These are phyloP conservation scores for Cutaneotrichosporon daszewskae DNA, from an alignment of 1,284 basidiomycete species.

Conservation along the genomic window DNA sequence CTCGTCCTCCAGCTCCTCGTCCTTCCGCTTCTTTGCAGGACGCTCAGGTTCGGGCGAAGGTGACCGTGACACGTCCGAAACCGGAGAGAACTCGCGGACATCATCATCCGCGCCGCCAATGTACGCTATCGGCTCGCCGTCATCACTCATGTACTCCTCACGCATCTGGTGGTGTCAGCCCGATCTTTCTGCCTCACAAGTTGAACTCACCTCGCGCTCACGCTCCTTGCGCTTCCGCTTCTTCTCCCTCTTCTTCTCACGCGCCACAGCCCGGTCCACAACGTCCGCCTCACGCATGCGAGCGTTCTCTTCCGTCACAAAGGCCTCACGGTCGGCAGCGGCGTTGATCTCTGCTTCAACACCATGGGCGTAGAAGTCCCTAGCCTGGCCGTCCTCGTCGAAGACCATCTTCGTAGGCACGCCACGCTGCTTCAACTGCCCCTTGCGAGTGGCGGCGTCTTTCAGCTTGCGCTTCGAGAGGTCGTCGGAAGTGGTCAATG, in stretches of 20 bases:
- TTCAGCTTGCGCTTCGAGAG: slow-evolving; percentile 62
- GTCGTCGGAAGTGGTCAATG: slow-evolving; percentile 41
- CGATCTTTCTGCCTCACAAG: background rate
- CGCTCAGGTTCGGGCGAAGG: slow-evolving; percentile 11
- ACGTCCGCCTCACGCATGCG: slow-evolving; percentile 68
- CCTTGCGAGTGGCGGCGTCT: slow-evolving; percentile 72
- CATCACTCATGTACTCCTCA: slow-evolving; percentile 12
- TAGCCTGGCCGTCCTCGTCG: slow-evolving; percentile 74
- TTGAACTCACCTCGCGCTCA: slow-evolving; percentile 57
- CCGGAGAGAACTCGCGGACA: slow-evolving; percentile 7
- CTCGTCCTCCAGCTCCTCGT: slow-evolving; percentile 29
- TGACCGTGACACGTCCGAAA: slow-evolving; percentile 6
- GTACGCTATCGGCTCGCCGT: slow-evolving; percentile 10
- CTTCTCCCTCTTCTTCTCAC: slow-evolving; percentile 80
- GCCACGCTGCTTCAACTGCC: slow-evolving; percentile 59
- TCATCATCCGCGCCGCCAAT: slow-evolving; percentile 11
- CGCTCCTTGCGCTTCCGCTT: slow-evolving; percentile 78
- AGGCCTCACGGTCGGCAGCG: slow-evolving; percentile 62
- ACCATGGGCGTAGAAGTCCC: slow-evolving; percentile 70
- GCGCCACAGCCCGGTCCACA: slow-evolving; percentile 72
- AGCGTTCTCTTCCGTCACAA: slow-evolving; percentile 65
- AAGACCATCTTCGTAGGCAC: slow-evolving; percentile 65
- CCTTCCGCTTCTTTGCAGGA: slow-evolving; percentile 14
- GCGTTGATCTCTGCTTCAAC: slow-evolving; percentile 61
- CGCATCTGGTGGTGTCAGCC: slow-evolving; percentile 8